Evolutionary conservation across 352 stramenopile genomes (phyloP).

Genomic region (Globisporangium camurandrum): DNA sequence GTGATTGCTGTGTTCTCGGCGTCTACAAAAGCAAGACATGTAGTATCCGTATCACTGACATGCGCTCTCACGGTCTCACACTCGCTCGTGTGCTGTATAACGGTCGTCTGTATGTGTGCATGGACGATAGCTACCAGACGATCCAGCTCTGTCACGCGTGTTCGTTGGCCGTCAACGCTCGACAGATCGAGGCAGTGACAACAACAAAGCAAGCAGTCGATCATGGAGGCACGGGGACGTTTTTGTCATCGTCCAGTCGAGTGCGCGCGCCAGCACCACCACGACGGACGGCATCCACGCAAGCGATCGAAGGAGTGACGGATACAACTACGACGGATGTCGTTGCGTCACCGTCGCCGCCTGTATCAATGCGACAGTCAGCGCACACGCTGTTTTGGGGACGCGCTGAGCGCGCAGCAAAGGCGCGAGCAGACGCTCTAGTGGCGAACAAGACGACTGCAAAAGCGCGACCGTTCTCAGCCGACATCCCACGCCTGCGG

Average conservation of each 20-base stretch:
- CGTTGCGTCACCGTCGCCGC: background rate
- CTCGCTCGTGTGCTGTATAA: background rate
- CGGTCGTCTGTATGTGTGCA: too few species aligned
- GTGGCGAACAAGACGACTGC: background rate
- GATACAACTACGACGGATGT: background rate
- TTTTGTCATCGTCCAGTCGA: too few species aligned
- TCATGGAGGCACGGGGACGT: too few species aligned
- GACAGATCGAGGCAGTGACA: background rate
- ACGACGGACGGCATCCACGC: background rate
- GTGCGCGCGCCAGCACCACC: background rate
- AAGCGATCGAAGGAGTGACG: background rate
- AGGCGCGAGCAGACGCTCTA: background rate
- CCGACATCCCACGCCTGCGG: conserved; percentile 15
- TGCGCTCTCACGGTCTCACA: background rate
- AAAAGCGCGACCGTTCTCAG: conserved; percentile 14
- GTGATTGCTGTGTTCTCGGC: background rate
- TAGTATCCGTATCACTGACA: too few species aligned
- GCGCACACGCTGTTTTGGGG: conserved; percentile 34
- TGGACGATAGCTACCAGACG: conserved; percentile 35
- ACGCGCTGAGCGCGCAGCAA: conserved; percentile 17
- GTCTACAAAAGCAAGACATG: background rate
- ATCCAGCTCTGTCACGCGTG: conserved; percentile 32
- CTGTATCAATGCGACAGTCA: conserved; percentile 14
- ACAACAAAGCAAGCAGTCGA: too few species aligned
- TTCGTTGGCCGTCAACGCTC: conserved; percentile 20